Conservation (phyloP, 257 asterid genomes). For the Fraxinus pennsylvanica region DNA sequence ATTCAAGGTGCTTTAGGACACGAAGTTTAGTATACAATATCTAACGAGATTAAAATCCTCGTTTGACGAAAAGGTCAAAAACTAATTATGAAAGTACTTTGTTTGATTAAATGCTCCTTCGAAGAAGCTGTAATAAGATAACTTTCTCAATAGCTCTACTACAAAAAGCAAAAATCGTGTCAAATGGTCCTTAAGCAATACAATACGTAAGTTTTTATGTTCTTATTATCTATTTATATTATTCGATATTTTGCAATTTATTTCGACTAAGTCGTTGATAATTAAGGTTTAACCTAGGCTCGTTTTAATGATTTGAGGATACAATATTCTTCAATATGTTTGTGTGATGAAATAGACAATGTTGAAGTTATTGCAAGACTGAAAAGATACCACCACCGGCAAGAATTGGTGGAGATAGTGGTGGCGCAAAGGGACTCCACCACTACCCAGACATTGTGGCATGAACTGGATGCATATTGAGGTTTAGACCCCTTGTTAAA, state of each 20-base stretch:
- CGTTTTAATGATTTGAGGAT: not conserved
- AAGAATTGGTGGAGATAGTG: slow-evolving; percentile 38
- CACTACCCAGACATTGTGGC: slow-evolving; percentile 38
- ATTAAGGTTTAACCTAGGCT: not conserved
- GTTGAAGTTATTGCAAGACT: not conserved
- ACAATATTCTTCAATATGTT: not conserved
- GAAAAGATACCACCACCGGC: slow-evolving; percentile 30
- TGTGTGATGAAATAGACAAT: not conserved
- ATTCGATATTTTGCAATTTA: too few species aligned
- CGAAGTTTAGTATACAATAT: too few species aligned
- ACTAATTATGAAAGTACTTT: too few species aligned
- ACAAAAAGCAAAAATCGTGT: too few species aligned
- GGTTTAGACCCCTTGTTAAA: slow-evolving; percentile 24
- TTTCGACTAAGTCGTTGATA: too few species aligned
- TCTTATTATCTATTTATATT: too few species aligned
- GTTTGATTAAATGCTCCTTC: too few species aligned
- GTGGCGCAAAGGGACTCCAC: slow-evolving; percentile 24
- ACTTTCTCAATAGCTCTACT: not conserved
- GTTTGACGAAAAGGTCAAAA: too few species aligned
- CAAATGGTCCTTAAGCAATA: too few species aligned
- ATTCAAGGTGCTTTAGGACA: not conserved
- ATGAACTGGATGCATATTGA: slow-evolving; percentile 33
- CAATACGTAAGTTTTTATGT: too few species aligned
- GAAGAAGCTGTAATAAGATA: too few species aligned
- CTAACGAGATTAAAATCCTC: too few species aligned